These are phyloP conservation scores for Hura crepitans DNA, from an alignment of 441 rosid species.

Conservation along the genomic window DNA sequence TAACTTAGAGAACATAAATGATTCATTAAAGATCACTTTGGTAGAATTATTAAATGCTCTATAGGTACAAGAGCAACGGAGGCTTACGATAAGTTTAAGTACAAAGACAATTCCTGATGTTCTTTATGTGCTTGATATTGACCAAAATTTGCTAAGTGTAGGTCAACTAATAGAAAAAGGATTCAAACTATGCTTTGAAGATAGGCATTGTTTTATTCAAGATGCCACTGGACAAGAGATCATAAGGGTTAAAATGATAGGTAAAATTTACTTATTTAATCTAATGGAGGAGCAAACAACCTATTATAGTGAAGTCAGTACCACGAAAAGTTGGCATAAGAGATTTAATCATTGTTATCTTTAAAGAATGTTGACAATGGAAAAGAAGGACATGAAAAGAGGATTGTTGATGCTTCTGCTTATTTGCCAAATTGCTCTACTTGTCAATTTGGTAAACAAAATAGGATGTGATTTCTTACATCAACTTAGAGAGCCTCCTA, in stretches of 20 bases:
- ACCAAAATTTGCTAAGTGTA: background rate
- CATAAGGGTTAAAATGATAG: background rate
- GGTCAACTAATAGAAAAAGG: background rate
- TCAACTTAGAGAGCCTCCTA: background rate
- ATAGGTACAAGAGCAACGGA: background rate
- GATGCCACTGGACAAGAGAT: background rate
- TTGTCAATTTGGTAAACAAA: background rate
- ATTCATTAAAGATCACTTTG: too few relatives aligned
- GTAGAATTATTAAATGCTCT: background rate
- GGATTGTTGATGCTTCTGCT: rapidly evolving
- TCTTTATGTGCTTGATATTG: background rate
- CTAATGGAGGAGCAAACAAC: background rate
- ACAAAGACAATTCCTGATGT: background rate
- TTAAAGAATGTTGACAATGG: too few relatives aligned
- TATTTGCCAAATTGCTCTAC: background rate
- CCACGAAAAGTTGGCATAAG: background rate
- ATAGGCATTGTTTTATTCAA: background rate
- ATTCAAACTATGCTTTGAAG: background rate
- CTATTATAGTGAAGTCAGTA: too few relatives aligned
- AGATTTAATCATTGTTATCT: too few relatives aligned
- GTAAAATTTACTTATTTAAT: too few relatives aligned
- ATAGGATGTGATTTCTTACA: rapidly evolving
- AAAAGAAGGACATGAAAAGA: background rate
- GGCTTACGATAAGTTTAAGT: background rate
- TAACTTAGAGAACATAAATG: too few relatives aligned